Conservation (phyloP, 441 rosid species). For the Biscutella laevigata region DNA sequence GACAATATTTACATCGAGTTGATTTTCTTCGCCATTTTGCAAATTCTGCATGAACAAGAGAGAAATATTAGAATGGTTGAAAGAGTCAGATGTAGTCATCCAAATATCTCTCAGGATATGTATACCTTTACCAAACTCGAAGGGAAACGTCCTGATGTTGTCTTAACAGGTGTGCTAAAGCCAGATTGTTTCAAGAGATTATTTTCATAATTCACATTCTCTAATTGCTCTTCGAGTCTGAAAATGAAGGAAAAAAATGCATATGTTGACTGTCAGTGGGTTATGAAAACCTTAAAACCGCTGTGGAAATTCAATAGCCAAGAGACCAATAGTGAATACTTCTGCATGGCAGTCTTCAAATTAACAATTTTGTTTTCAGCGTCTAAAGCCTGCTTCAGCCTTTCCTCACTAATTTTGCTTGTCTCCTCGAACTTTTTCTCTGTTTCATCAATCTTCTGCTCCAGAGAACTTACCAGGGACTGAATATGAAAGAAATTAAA, state of each 20-base stretch:
- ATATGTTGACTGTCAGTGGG: neutral
- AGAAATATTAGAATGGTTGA: constrained; percentile 4
- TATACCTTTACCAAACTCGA: constrained; percentile 36
- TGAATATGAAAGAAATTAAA: constrained; percentile 26
- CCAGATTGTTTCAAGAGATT: constrained; percentile 49
- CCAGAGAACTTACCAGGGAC: constrained; percentile 63
- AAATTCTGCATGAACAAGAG: constrained; percentile 33
- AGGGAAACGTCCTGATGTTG: constrained; percentile 45
- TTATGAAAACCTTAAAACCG: constrained; percentile 5
- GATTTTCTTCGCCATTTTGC: constrained; percentile 37
- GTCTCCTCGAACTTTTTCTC: constrained; percentile 71
- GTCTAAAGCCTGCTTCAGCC: constrained; percentile 69
- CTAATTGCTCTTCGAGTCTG: constrained; percentile 69
- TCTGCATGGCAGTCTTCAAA: constrained; percentile 72
- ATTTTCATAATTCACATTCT: constrained; percentile 65
- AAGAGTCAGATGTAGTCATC: neutral
- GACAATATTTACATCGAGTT: constrained; percentile 18
- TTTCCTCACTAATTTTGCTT: constrained; percentile 62
- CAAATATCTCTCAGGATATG: neutral
- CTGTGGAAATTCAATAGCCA: neutral
- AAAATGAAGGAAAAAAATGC: constrained; percentile 12
- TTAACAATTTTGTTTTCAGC: constrained; percentile 68
- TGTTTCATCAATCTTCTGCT: constrained; percentile 63
- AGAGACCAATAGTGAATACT: constrained; percentile 31
- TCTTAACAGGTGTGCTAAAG: constrained; percentile 24